Evolutionary conservation across 2,329 filamentous ascomycete species (phyloP), one percentile per base, ranked within the genome.

Genomic region (Sclerotiophoma versabilis): DNA sequence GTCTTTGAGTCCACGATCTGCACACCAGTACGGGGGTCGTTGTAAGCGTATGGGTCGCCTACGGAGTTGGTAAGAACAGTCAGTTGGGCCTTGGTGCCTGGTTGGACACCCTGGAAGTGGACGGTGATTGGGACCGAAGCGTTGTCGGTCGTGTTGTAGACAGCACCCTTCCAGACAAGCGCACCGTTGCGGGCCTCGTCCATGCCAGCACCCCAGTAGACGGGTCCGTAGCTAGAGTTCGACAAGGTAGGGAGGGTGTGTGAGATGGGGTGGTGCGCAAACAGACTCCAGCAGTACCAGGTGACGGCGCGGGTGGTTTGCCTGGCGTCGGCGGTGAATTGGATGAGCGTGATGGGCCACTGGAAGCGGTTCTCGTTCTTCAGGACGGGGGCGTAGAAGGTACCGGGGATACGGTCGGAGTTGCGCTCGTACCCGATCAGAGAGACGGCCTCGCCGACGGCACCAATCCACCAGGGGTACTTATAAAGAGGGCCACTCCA

Each of bases 341-440:
- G 71, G 23, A 79, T 69, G 5, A 79, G 58, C 4, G 75, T 74
- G 2, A 76, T 75, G 12, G 66, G 56, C 73, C 73, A 75, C 47
- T 75, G 65, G 54, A 65, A 73, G 14, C 65, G 60, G 57, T 75
- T 72, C 48, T 69, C 60, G 57, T 75, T 74, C 50, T 72, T 69
- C 19, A 75, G 30, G 0, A 72, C 60, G 0, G 72, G 72, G 1
- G 71, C 71, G 49, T 72, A 70, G 44, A 65, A 66, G 0, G 81
- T 79, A 6, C 82, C 83, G 2, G 80, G 79, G 37, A 87, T 79
- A 17, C 81, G 79, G 61, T 87, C 84, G 3, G 80, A 79, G 71
- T 89, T 89, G 50, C 87, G 80, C 77, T 90, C 87, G 25, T 84
- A 83, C 15, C 86, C 84, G 57, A 89, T 79, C 14, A 89, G 76